A percentile compares a stretch with the other conserved stretches of the same genome.
Conservation (phyloP, 306 rosid species). For the Lupinus albus region DNA sequence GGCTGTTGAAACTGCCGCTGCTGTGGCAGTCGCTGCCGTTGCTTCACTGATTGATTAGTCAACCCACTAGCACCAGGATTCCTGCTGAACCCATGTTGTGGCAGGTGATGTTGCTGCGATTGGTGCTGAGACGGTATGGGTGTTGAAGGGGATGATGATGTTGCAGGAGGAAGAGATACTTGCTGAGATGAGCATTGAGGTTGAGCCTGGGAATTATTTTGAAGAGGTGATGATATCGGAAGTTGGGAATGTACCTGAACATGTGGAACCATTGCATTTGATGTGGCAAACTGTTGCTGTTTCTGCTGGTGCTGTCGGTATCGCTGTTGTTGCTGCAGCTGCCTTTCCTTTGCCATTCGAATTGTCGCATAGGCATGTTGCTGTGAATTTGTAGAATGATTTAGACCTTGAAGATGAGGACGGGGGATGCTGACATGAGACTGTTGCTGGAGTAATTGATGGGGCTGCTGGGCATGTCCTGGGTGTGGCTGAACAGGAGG, state of each 20-base stretch:
- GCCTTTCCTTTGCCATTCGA: slow-evolving; percentile 76
- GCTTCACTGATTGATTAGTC: slow-evolving; percentile 75
- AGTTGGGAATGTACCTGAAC: slow-evolving; percentile 70
- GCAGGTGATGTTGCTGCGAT: slow-evolving; percentile 83
- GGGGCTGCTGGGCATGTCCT: slow-evolving; percentile 70
- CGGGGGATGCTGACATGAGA: slow-evolving; percentile 67
- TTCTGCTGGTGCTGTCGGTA: slow-evolving; percentile 64
- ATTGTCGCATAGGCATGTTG: slow-evolving; percentile 59
- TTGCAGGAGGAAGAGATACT: slow-evolving; percentile 60
- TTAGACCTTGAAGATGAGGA: slow-evolving; percentile 81
- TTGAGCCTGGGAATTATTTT: slow-evolving; percentile 71
- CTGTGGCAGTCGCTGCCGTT: slow-evolving; percentile 70
- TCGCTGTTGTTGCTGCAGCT: slow-evolving; percentile 72
- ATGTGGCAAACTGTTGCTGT: slow-evolving; percentile 72
- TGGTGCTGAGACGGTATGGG: slow-evolving; percentile 67
- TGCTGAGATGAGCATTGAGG: slow-evolving; percentile 70
- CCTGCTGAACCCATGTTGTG: slow-evolving; percentile 76
- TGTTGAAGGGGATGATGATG: slow-evolving; percentile 72
- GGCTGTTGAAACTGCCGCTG: slow-evolving; percentile 80
- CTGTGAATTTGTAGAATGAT: slow-evolving; percentile 66
- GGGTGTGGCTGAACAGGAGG: slow-evolving; percentile 34
- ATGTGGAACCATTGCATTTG: slow-evolving; percentile 67
- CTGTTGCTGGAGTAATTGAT: slow-evolving; percentile 79
- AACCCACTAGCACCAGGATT: slow-evolving; percentile 68
- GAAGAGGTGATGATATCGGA: slow-evolving; percentile 52